These are phyloP conservation scores for Bromus sterilis DNA, from an alignment of 176 grass and related monocot genomes.

Conservation along the genomic window DNA sequence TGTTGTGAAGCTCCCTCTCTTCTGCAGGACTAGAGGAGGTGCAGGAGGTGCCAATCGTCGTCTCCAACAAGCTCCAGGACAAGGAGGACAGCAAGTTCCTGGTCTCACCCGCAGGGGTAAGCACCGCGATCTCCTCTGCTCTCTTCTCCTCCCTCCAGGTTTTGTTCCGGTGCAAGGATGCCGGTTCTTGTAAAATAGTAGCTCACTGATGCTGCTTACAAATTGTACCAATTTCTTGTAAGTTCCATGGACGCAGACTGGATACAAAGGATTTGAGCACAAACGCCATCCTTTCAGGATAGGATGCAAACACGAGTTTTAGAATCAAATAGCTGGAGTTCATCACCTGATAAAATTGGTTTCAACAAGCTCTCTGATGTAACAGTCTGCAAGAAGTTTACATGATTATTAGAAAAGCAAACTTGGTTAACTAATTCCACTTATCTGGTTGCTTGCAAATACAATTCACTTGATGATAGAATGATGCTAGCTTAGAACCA, in stretches of 20 bases:
- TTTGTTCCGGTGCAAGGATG: no score
- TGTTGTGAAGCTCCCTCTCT: no score
- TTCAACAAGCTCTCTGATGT: conserved; percentile 76
- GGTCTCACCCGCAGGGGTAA: no score
- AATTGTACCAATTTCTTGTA: no score
- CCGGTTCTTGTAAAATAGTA: no score
- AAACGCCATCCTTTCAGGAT: neutral
- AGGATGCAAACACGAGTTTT: neutral
- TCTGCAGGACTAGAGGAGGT: no score
- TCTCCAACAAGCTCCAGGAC: no score
- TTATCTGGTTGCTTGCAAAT: neutral
- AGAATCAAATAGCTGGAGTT: conserved; percentile 44
- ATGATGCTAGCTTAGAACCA: neutral
- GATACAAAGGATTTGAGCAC: conserved; percentile 24
- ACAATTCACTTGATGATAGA: neutral
- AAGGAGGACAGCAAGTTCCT: no score
- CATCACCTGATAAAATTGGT: conserved; percentile 68
- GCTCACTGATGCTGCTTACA: no score
- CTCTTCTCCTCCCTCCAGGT: no score
- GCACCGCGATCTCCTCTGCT: no score
- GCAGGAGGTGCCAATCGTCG: no score
- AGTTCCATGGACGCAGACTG: conserved; percentile 90
- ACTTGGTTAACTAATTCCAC: neutral
- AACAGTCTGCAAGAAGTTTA: conserved; percentile 44
- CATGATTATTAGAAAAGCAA: conserved; percentile 11